These are phyloP conservation scores for Striga hermonthica DNA, from an alignment of 305 asterid species.

Conservation along the genomic window DNA sequence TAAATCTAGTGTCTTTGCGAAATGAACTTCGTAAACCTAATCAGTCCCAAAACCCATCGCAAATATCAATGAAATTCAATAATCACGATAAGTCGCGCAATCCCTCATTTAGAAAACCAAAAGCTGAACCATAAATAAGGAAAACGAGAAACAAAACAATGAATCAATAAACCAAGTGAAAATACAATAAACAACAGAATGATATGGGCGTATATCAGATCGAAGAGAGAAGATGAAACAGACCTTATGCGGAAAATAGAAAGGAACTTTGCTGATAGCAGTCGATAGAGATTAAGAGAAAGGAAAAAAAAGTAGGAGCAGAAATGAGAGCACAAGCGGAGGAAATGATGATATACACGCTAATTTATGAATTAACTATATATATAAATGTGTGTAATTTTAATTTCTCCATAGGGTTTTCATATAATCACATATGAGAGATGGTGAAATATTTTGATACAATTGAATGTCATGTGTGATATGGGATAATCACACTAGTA, in stretches of 20 bases:
- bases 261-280: conserved; percentile 29
- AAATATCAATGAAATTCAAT: no score
- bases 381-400: conserved; percentile 11
- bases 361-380: conserved; percentile 30
- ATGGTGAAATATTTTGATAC: no score
- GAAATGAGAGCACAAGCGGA: conserved; percentile 39
- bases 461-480: no score
- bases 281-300: conserved; percentile 36
- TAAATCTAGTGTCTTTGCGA: conserved; percentile 17
- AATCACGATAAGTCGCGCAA: no score
- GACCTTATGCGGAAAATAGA: conserved; percentile 31
- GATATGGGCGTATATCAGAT: conserved; percentile 32
- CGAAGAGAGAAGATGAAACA: conserved; percentile 26
- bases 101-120: no score
- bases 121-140: conserved; percentile 19
- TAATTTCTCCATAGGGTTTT: conserved; percentile 30
- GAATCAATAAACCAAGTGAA: conserved; percentile 25
- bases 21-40: conserved; percentile 11
- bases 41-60: no score
- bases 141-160: conserved; percentile 5
- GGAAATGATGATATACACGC: conserved; percentile 22
- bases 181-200: conserved; percentile 14
- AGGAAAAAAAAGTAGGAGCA: conserved; percentile 29
- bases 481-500: no score
- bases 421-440: no score